Evolutionary conservation across 2,329 filamentous ascomycete species (phyloP), one percentile per base, ranked within the genome.

Genomic region (Whalleya microplaca): DNA sequence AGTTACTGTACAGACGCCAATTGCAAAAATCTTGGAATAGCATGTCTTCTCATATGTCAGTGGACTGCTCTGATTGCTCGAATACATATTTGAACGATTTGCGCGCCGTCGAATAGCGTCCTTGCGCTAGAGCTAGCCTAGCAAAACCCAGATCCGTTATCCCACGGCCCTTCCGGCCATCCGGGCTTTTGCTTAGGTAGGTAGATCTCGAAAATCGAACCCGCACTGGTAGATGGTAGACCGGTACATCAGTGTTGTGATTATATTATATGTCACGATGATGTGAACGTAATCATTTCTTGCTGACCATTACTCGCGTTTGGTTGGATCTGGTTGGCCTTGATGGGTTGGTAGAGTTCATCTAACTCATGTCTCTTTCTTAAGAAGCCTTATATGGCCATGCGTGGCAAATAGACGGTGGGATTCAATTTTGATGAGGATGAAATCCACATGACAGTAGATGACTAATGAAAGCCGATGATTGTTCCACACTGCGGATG

Each of bases 91-190:
- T 60, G 51, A 55, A 55, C 51, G 48, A 55, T 53, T 63, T 61
- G 43, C 40, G 53, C 55, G 53, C 60, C 46, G 52, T 49, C 53
- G 57, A 57, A 52, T 58, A 59, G 55, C 41, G 54, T 56, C 29
- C 48, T 37, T 45, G 29, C 53, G 48, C 60, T 48, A 60, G 46
- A 32, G 49, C 41, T 42, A 53, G 58, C 32, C 45, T 53, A 29
- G 47, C 48, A 49, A 49, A 40, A 44, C 42, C 43, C 44, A 21
- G 45, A 48, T 49, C 45, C 43, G 55, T 56, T 51, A 37, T 46
- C 50, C 45, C 48, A 63, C 54, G 52, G 62, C 45, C 53, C 58
- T 58, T 55, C 58, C 60, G 62, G 50, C 29, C 54, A 56, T 63
- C 58, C 60, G 60, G 58, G 23, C 48, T 48, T 21, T 56, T 29